These are phyloP conservation scores for Mycena olivaceomarginata DNA, from an alignment of 768 basidiomycete species.

Conservation along the genomic window DNA sequence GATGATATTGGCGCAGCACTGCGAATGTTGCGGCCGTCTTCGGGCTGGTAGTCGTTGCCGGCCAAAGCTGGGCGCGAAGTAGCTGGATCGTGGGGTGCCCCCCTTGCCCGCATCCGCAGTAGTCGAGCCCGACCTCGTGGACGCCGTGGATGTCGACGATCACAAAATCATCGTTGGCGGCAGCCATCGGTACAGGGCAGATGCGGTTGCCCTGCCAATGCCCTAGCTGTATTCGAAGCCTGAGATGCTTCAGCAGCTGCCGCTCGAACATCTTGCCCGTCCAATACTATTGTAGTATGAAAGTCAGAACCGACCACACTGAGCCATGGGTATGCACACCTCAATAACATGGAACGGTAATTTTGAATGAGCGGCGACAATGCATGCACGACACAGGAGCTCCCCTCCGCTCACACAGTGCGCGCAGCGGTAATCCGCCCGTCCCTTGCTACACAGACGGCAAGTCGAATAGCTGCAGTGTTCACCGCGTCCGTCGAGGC, in stretches of 20 bases:
- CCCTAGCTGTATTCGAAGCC: not conserved
- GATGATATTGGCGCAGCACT: not conserved
- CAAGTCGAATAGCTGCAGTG: no score
- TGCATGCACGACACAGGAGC: no score
- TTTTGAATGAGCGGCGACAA: no score
- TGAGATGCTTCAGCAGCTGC: not conserved
- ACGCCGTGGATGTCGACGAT: not conserved
- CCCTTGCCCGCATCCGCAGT: not conserved
- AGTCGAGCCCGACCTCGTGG: not conserved
- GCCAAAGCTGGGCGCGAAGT: not conserved
- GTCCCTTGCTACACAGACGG: no score
- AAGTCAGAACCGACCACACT: no score
- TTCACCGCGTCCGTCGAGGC: no score
- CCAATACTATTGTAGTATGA: no score
- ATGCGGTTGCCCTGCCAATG: not conserved
- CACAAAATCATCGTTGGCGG: not conserved
- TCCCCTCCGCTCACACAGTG: no score
- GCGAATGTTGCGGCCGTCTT: not conserved
- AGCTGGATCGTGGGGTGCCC: not conserved
- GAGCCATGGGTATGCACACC: accelerated
- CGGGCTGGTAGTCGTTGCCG: not conserved
- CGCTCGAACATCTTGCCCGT: no score
- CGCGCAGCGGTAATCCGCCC: no score
- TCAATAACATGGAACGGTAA: no score
- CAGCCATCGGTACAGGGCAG: not conserved